Percentiles rank a stretch among this genome's conserved stretches.
Conservation (phyloP, 176 grass and related monocot species). For the Calamus simplicifolius region DNA sequence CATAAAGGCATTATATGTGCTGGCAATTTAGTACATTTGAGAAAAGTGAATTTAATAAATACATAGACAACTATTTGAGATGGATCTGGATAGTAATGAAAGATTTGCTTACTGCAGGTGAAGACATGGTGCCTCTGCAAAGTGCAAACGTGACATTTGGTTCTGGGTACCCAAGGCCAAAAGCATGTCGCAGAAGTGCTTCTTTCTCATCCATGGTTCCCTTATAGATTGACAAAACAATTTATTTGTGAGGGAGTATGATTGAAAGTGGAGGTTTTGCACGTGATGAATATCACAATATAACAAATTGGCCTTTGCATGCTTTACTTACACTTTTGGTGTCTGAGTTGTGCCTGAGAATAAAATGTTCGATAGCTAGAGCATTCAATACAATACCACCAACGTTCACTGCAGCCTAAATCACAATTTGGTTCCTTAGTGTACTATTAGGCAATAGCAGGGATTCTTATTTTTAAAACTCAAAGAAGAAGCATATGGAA, state of each 20-base stretch:
- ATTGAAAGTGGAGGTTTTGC: too few species aligned
- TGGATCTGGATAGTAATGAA: too few species aligned
- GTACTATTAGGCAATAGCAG: too few species aligned
- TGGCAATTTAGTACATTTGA: neutral
- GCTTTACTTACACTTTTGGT: constrained; percentile 33
- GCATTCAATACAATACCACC: constrained; percentile 66
- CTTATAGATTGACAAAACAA: constrained; percentile 13
- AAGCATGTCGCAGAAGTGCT: constrained; percentile 34
- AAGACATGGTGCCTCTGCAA: constrained; percentile 83
- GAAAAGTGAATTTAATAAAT: neutral
- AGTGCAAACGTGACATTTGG: constrained; percentile 92
- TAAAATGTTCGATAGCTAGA: constrained; percentile 72
- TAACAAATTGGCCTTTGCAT: too few species aligned
- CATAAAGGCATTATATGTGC: neutral
- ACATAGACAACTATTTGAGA: too few species aligned
- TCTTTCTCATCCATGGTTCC: constrained; percentile 46
- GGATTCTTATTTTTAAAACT: too few species aligned
- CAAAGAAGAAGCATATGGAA: too few species aligned
- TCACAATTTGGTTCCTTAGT: neutral
- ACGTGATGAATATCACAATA: too few species aligned
- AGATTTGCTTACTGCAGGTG: constrained; percentile 46
- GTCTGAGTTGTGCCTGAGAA: constrained; percentile 58
- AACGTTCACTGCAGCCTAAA: constrained; percentile 63
- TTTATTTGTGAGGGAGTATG: neutral
- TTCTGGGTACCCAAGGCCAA: constrained; percentile 77